Evolutionary conservation across 1,284 basidiomycete species (phyloP).

Genomic region (Paramarasmius palmivorus): DNA sequence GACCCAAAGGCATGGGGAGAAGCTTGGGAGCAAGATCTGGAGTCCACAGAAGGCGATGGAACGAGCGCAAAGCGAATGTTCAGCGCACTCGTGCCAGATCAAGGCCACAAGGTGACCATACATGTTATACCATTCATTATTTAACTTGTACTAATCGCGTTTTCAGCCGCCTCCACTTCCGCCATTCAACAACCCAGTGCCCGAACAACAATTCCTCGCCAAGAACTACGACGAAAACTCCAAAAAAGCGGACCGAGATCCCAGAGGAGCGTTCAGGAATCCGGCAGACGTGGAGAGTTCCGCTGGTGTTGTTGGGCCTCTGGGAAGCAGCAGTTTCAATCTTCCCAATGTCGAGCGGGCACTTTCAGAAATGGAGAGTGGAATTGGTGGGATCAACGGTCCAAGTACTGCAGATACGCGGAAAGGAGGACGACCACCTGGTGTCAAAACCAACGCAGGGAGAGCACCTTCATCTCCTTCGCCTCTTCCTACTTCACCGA

Average conservation of each 20-base stretch:
- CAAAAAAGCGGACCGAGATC: constrained; percentile 86
- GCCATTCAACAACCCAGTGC: constrained; percentile 74
- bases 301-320: constrained; percentile 81
- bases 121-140: constrained; percentile 2
- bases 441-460: constrained; percentile 13
- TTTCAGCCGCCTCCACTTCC: constrained; percentile 64
- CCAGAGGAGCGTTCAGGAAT: constrained; percentile 82
- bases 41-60: constrained; percentile 39
- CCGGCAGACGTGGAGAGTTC: constrained; percentile 54
- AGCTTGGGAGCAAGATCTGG: constrained; percentile 79
- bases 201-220: constrained; percentile 85
- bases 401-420: constrained; percentile 17
- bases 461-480: constrained; percentile 42
- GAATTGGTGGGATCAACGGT: constrained; percentile 40
- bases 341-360: constrained; percentile 86
- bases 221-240: constrained; percentile 88
- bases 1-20: constrained; percentile 81
- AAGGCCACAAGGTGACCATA: constrained; percentile 61
- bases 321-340: constrained; percentile 80
- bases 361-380: constrained; percentile 82
- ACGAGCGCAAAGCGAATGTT: constrained; percentile 63
- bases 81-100: constrained; percentile 65
- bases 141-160: constrained; percentile 8
- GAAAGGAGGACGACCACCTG: constrained; percentile 18
- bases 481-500: constrained; percentile 41